Evolutionary conservation across 1,284 basidiomycete species (phyloP).

Genomic region (Trametes versicolor): DNA sequence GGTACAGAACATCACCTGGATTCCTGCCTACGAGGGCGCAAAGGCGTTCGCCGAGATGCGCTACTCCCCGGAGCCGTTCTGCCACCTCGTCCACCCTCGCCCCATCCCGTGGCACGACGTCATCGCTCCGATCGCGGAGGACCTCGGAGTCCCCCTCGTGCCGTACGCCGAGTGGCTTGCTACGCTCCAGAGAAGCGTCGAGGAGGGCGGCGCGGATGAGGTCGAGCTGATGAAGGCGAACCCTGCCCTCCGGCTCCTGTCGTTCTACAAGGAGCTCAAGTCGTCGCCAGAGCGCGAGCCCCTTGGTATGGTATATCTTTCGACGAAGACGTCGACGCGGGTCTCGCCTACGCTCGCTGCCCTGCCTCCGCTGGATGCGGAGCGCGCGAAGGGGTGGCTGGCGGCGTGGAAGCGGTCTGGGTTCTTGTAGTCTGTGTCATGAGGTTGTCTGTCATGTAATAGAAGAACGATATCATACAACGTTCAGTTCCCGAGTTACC

Average conservation of each 20-base stretch:
- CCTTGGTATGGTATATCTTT: conserved; percentile 28
- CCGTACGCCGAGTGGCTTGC: conserved; percentile 37
- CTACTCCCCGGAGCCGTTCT: conserved; percentile 29
- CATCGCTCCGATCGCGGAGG: conserved; percentile 33
- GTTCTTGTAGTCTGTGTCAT: conserved; percentile 10
- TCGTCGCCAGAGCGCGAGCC: conserved; percentile 27
- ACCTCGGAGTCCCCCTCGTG: conserved; percentile 37
- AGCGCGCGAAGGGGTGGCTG: conserved; percentile 27
- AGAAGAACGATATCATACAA: too few relatives aligned
- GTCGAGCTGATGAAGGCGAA: conserved; percentile 41
- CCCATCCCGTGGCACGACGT: conserved; percentile 36
- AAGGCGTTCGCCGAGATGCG: conserved; percentile 38
- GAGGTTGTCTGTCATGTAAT: too few relatives aligned
- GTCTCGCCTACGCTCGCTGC: conserved; percentile 26
- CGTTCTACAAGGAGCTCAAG: conserved; percentile 39
- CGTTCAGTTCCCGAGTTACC: neutral
- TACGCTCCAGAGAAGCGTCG: conserved; percentile 28
- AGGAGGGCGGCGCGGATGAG: conserved; percentile 39
- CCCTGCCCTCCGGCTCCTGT: conserved; percentile 44
- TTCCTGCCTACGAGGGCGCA: conserved; percentile 40
- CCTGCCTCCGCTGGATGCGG: conserved; percentile 21
- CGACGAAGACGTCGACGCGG: conserved; percentile 25
- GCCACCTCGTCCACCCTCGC: conserved; percentile 44
- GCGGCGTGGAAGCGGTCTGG: conserved; percentile 28
- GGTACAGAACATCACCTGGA: conserved; percentile 38